Base-by-base conservation (phyloP, 495 filamentous ascomycete genomes). In the Tuber brumale region DNA sequence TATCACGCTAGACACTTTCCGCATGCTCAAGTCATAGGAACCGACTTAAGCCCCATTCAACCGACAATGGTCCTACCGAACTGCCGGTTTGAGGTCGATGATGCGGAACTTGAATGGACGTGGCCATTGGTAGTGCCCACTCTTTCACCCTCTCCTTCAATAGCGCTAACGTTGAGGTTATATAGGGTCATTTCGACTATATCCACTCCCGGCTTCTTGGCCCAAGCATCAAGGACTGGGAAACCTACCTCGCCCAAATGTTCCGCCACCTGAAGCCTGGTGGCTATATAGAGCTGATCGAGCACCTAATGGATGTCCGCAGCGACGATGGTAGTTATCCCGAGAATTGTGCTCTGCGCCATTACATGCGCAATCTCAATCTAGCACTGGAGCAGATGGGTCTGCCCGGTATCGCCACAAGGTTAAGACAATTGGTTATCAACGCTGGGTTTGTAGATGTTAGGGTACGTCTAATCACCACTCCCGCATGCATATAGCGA, bases 131-230 rank as follows among this genome's bases (percentile, higher is more conserved):
- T 80, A 21, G 42, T 48, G 9, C 46, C 19, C 27, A 72, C 51
- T 19, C 51, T 37, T 51, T 27, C 45, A 7, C 21, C 27, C 44
- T 14, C 35, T 31, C 16, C 41, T 48, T 21, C 39, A 73, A 69
- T 37, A 31, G 37, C 27, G 35, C n/a, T 39, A 16, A 39, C 18
- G 8, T n/a, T 91, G 88, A 84, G 86, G 9, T 89, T 86, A 82
- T 86, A 82, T 76, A 83, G 9, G 83, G 88, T 71, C 79, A 82
- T 71, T 92, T 92, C 81, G 91, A 92, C 84, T 90, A 89, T 74
- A 86, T 92, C 72, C 90, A 92, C 83, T 85, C 89, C 8, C 88
- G 91, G 39, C 84, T 85, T 21, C 81, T 92, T 43, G 86, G 87
- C 74, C 89, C 88, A 44, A 86, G 85, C 37, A 86, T 92, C 70